Base-by-base conservation (phyloP, 345 rosid species). In the Sisymbrium altissimum region DNA sequence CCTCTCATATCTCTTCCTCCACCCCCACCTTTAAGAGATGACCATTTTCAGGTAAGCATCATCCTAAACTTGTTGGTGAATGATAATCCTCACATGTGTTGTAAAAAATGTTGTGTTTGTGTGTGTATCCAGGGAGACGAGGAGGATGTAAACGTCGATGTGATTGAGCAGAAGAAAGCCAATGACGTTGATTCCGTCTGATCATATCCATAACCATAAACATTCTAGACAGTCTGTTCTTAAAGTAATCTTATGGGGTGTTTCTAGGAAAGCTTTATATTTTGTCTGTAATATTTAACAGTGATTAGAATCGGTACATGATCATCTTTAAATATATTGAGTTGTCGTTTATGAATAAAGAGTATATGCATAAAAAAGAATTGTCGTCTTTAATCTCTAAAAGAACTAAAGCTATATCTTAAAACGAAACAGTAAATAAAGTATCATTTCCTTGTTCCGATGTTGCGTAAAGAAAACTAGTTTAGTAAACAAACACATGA, bases 1-100 rank as follows among this genome's bases (percentile, higher is more conserved):
- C 86, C 88, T 46, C 65, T 80, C 68, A 45, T 62, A 41, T 81
- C 82, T 23, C 87, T 83, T 33, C 84, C 80, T 15, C 87, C 83
- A 64, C 87, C 89, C 17, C 82, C 84, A 35, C 53, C 81, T 72
- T 27, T 71, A 35, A 79, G 21, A 66, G 86, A 75, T 77, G 25
- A 79, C 75, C 83, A 82, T 69, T 71, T 46, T 64, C 76, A 64
- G 53, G 80, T 76, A 70, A n/a, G 60, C 68, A 39, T 27, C 15
- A 40, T 53, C 32, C 1, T 38, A 68, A 33, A 41, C 7, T 39
- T 58, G 12, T 6, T 10, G 48, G 18, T 14, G 15, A 57, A 45
- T n/a, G 9, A 32, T 32, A 19, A 35, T 35, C 2, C 11, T 35
- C 38, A 35, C 38, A 7, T 32, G 17, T 53, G 50, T 36, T 33